Evolutionary conservation across 2,329 filamentous ascomycete genomes (phyloP).

Genomic region (Fusarium foetens): DNA sequence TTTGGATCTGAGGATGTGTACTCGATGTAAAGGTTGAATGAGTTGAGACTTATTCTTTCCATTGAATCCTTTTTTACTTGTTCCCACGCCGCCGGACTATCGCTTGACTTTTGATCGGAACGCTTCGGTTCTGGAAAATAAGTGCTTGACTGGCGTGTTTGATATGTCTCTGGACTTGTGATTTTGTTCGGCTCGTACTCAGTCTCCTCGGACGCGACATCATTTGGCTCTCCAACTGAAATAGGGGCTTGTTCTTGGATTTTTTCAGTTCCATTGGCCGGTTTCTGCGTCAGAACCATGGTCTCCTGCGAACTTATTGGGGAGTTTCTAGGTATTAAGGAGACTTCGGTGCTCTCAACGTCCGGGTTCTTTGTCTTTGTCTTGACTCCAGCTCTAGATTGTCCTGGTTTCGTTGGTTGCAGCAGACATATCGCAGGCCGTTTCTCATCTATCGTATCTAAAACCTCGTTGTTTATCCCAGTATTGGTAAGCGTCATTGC

Average conservation of each 20-base stretch:
- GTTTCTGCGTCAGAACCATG: neutral
- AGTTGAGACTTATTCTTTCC: neutral
- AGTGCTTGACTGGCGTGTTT: neutral
- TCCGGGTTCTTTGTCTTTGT: neutral
- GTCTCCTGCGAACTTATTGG: neutral
- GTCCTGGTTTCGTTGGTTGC: no score
- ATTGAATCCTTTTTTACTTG: conserved; percentile 2
- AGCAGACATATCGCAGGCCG: neutral
- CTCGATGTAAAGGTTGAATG: conserved; percentile 22
- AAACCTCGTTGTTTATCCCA: neutral
- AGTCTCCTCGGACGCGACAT: neutral
- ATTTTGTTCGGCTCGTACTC: neutral
- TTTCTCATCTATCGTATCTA: neutral
- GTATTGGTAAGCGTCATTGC: neutral
- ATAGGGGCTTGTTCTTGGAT: neutral
- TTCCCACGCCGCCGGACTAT: neutral
- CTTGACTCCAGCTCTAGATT: neutral
- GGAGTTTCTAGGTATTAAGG: neutral
- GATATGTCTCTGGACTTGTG: neutral
- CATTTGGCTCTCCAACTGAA: neutral
- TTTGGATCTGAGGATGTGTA: conserved; percentile 13
- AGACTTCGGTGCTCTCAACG: neutral
- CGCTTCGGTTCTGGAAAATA: neutral
- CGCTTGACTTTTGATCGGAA: neutral
- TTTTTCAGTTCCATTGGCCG: neutral